phyloP scores from a whole-genome alignment of 2,329 filamentous ascomycete species.

The Sporothrix mexicana region DNA sequence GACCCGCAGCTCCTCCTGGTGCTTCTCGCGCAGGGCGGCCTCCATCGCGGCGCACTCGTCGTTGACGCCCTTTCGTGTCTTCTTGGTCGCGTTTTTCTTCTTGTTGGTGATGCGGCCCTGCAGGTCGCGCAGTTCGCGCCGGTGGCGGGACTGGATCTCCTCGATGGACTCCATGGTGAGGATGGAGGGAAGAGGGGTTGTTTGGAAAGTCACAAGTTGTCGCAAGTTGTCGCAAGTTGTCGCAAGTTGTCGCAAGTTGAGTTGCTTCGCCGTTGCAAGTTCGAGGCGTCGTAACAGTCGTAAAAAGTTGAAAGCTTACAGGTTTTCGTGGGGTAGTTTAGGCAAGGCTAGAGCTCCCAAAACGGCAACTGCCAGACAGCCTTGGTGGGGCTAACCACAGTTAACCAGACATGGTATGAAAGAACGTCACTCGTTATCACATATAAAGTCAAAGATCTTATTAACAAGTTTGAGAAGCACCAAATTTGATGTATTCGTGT shows the following conservation, averaged over 20 bases:
- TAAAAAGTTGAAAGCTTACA: conserved; percentile 5
- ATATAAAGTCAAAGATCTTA: too few relatives aligned
- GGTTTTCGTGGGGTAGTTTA: conserved; percentile 28
- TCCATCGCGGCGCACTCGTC: conserved; percentile 77
- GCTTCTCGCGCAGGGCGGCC: conserved; percentile 67
- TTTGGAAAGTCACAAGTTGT: background rate
- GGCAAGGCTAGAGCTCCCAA: background rate
- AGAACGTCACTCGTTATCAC: background rate
- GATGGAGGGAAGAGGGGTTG: background rate
- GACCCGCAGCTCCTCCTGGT: conserved; percentile 65
- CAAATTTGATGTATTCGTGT: conserved; percentile 30
- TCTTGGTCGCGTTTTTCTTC: conserved; percentile 96
- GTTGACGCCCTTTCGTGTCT: conserved; percentile 75
- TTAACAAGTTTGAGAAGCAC: background rate
- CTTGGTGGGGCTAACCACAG: conserved; percentile 13
- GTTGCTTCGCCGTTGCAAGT: too few relatives aligned
- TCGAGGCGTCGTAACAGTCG: background rate
- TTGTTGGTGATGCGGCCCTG: conserved; percentile 87
- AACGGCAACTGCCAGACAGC: background rate
- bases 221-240: too few relatives aligned
- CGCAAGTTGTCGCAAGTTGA: too few relatives aligned
- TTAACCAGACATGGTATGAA: background rate
- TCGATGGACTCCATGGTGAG: conserved; percentile 66
- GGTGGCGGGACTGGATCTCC: conserved; percentile 77
- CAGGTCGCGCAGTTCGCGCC: conserved; percentile 86